Conservation (phyloP, 257 asterid species). For the Leonotis leonurus region DNA sequence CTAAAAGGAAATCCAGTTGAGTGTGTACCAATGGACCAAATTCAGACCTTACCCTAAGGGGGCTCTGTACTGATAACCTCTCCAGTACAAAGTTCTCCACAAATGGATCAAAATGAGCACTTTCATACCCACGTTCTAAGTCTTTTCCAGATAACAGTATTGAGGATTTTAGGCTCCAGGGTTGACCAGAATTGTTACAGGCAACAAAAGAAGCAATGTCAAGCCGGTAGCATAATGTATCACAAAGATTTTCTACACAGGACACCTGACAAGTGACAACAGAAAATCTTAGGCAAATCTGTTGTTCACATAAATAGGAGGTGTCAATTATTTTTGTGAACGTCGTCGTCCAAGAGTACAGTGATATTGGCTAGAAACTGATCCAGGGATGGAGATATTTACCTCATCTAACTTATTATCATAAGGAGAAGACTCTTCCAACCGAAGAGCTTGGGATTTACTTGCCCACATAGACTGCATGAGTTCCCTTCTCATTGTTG, state of each 20-base stretch:
- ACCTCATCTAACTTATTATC: conserved; percentile 70
- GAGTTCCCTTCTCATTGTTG: conserved; percentile 64
- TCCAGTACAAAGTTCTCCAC: conserved; percentile 96
- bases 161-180: conserved; percentile 87
- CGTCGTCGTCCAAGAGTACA: conserved; percentile 14
- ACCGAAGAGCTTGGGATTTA: conserved; percentile 80
- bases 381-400: conserved; percentile 15
- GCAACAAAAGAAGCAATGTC: conserved; percentile 97
- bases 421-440: conserved; percentile 68
- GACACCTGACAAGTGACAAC: conserved; percentile 73
- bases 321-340: not conserved
- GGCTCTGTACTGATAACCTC: conserved; percentile 89
- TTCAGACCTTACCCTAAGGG: conserved; percentile 68
- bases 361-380: conserved; percentile 4
- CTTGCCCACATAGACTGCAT: conserved; percentile 91
- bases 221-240: conserved; percentile 82
- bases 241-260: conserved; percentile 85
- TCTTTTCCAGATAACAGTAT: conserved; percentile 64
- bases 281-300: conserved; percentile 14
- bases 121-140: conserved; percentile 36
- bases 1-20: conserved; percentile 15
- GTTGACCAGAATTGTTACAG: conserved; percentile 75
- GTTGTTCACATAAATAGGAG: not conserved
- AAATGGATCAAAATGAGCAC: conserved; percentile 69
- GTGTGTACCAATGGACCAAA: conserved; percentile 8